phyloP scores from a whole-genome alignment of 1,139 yeast species.

The Kodamaea anthophila region DNA sequence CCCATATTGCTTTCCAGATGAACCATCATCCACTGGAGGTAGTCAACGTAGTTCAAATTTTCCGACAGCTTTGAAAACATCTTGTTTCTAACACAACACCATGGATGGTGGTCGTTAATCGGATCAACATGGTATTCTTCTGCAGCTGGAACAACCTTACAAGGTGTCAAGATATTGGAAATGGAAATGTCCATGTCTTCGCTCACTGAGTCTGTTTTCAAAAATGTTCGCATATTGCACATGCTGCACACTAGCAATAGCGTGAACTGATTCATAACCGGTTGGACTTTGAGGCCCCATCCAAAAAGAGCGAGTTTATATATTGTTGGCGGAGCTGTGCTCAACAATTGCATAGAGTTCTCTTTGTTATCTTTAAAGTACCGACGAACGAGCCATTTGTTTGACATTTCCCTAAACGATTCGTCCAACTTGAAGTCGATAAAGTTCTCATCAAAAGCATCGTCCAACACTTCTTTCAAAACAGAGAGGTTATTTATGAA shows the following conservation, averaged over 20 bases:
- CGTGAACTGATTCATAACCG: slow-evolving; percentile 22
- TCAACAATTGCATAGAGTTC: slow-evolving; percentile 20
- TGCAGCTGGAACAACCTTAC: slow-evolving; percentile 13
- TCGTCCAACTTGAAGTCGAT: neutral
- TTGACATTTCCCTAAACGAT: neutral
- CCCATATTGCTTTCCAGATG: slow-evolving; percentile 20
- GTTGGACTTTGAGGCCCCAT: slow-evolving; percentile 32
- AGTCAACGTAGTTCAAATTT: slow-evolving; percentile 12
- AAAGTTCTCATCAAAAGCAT: slow-evolving; percentile 7
- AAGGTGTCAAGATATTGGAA: slow-evolving; percentile 27
- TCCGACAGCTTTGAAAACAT: slow-evolving; percentile 12
- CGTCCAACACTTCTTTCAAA: slow-evolving; percentile 14
- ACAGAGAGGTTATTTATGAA: slow-evolving; percentile 23
- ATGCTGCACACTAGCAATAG: slow-evolving; percentile 30
- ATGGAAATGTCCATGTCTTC: slow-evolving; percentile 1
- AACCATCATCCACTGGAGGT: slow-evolving; percentile 21
- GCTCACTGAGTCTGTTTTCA: slow-evolving; percentile 10
- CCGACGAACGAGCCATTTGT: slow-evolving; percentile 17
- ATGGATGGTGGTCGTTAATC: slow-evolving; percentile 26
- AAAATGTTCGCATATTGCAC: slow-evolving; percentile 32
- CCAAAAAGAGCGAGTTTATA: slow-evolving; percentile 31
- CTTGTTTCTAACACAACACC: slow-evolving; percentile 26
- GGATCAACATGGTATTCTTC: slow-evolving; percentile 18
- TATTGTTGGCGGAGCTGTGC: slow-evolving; percentile 25
- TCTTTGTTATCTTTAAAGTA: slow-evolving; percentile 32